Base-by-base conservation (phyloP, 2,329 filamentous ascomycete genomes). In the Coniochaeta sp. region DNA sequence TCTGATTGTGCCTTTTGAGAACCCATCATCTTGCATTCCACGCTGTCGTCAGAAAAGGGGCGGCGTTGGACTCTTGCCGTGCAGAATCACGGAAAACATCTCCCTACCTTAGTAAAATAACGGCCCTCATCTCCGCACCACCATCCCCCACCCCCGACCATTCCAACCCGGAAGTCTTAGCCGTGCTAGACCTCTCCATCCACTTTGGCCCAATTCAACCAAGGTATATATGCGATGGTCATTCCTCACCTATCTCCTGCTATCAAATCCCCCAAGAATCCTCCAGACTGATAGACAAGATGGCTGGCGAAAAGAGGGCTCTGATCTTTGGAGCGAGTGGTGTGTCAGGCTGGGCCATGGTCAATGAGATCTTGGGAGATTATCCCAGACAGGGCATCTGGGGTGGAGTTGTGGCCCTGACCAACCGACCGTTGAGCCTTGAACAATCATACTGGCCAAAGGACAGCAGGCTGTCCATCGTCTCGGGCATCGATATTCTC, bases 401-500 rank as follows among this genome's bases (percentile, higher is more conserved):
- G 57, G 51, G 50, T 31, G 54, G 58, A 40, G 56, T 58, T 27
- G 48, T 57, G 24, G 59, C 58, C 24, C 48, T 60, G 46, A 60
- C 60, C 16, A 61, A 61, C 50, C 53, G 60, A 16, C 58, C 60
- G 3, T 51, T 67, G 47, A 58, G 55, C 6, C 60, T 60, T n/a
- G 60, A 63, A 47, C 60, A 65, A 51, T 61, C 66, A 6, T 54
- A 64, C 12, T 73, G 69, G 68, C 69, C 71, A 12, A 56, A 64
- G 2, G 69, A 71, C 54, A 55, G 64, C 10, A 63, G 70, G 18
- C 55, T 74, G 35, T 63, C 69, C 46, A 64, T 74, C 46, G 66
- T 71, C 3, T 68, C 65, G 18, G 71, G 71, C 9, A 68, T 74
- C 53, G 68, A 73, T 56, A 60, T 74, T 10, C 63, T 73, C 12